Evolutionary conservation across 1,284 basidiomycete species (phyloP), one percentile per base, ranked within the genome.

Genomic region (Rhodotorula sp.): DNA sequence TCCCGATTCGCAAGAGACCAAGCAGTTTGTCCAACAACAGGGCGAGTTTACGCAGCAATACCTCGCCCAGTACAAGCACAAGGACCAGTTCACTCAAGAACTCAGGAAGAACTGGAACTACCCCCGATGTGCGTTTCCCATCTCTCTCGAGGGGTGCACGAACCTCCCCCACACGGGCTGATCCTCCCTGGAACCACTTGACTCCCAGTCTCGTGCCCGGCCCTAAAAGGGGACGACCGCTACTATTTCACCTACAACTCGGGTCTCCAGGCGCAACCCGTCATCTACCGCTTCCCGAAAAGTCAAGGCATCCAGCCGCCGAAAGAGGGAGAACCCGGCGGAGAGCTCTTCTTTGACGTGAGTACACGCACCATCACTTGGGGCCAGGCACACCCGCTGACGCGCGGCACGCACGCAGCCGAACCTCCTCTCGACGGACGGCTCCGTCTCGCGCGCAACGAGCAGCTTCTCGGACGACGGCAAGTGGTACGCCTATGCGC

Each of bases 271-370:
- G 55, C 70, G 54, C 78, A 77, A 70, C 55, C 77, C 86, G 87
- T 87, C n/a, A 80, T 90, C 67, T 89, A 88, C 79, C 86, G 90
- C 23, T 47, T 90, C 87, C 52, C 86, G 80, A 84, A 85, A 72
- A 81, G 80, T 7, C 81, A 79, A 89, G 69, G 75, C 50, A 87
- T 88, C 19, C 82, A 85, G 69, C 84, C 87, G 71, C 84, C 84
- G 55, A 76, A 83, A 38, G 82, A 83, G 21, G 80, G 81, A 58
- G 82, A 81, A 49, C 78, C 77, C 23, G 80, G 83, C 14, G 85
- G 85, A 55, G 89, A 91, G 78, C 83, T 91, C 16, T 92, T 90
- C 80, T 91, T 92, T 75, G 89, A 92, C 79, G 62, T 89, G 77
- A 72, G 84, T 54, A 21, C 45, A n/a, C n/a, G n/a, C n/a, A n/a